Evolutionary conservation across 2,329 filamentous ascomycete genomes (phyloP).

Genomic region (Sphaerulina vaccinii): DNA sequence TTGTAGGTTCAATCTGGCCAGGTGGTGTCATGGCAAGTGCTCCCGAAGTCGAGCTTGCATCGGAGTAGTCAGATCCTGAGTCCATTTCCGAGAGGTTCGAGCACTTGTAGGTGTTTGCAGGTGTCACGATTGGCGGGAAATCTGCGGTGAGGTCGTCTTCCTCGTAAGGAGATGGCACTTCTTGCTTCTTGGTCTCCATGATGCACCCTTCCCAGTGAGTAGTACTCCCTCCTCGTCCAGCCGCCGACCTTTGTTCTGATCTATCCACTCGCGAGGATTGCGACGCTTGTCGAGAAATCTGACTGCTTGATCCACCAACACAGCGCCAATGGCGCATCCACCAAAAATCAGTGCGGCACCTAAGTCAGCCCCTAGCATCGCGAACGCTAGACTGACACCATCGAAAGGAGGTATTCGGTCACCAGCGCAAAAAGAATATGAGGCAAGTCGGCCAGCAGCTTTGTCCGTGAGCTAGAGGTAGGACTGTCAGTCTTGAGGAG

Average conservation of each 20-base stretch:
- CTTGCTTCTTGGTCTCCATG: conserved; percentile 10
- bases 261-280: not conserved
- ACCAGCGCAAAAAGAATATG: too few species aligned
- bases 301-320: not conserved
- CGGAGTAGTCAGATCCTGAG: conserved; percentile 2
- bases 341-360: not conserved
- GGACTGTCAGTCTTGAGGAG: too few species aligned
- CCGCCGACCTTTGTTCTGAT: not conserved
- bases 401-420: too few species aligned
- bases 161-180: not conserved
- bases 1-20: not conserved
- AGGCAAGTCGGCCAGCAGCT: too few species aligned
- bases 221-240: conserved; percentile 6
- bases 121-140: not conserved
- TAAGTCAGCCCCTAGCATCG: too few species aligned
- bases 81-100: not conserved
- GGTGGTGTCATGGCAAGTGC: not conserved
- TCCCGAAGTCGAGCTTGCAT: not conserved
- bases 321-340: not conserved
- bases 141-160: not conserved
- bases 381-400: too few species aligned
- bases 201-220: conserved; percentile 8
- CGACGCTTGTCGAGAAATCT: conserved; percentile 1
- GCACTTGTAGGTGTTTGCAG: conserved; percentile 1
- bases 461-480: too few species aligned